phyloP scores from a whole-genome alignment of 1,284 basidiomycete genomes.

The Trichosporon sp. region DNA sequence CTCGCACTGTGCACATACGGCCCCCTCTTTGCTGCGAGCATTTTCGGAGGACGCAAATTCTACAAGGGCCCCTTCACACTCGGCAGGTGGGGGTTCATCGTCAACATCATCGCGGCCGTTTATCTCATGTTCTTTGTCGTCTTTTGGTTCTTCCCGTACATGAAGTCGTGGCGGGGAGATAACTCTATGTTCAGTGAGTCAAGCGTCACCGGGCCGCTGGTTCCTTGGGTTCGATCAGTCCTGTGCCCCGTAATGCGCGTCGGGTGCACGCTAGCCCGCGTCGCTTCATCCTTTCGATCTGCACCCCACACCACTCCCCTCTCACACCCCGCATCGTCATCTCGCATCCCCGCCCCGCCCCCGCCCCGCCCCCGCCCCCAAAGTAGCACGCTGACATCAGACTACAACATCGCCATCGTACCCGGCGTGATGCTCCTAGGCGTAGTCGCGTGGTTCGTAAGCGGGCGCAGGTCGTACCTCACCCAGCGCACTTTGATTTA shows the following conservation, averaged over 20 bases:
- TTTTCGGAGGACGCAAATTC: background rate
- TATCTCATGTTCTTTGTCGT: background rate
- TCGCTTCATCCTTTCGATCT: too few relatives aligned
- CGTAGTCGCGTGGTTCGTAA: background rate
- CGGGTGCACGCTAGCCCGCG: too few relatives aligned
- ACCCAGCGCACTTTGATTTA: background rate
- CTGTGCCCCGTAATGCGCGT: too few relatives aligned
- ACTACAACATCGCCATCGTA: constrained; percentile 11
- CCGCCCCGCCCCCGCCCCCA: background rate
- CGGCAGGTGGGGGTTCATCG: background rate
- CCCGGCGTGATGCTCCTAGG: constrained; percentile 5
- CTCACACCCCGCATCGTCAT: too few relatives aligned
- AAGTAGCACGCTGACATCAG: background rate
- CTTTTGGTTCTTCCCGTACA: constrained; percentile 8
- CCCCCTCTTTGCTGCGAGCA: background rate
- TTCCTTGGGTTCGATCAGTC: too few relatives aligned
- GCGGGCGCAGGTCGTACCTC: constrained; percentile 6
- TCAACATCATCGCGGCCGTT: background rate
- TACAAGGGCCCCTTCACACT: background rate
- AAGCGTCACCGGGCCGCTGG: too few relatives aligned
- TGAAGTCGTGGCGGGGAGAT: background rate
- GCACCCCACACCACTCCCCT: too few relatives aligned
- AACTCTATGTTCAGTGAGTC: constrained; percentile 4
- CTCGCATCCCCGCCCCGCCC: too few relatives aligned
- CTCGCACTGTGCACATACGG: background rate